A percentile compares a stretch with the other conserved stretches of the same genome.
These are phyloP conservation scores for Leishmania arabica DNA, from an alignment of 208 protist genomes.

Conservation along the genomic window DNA sequence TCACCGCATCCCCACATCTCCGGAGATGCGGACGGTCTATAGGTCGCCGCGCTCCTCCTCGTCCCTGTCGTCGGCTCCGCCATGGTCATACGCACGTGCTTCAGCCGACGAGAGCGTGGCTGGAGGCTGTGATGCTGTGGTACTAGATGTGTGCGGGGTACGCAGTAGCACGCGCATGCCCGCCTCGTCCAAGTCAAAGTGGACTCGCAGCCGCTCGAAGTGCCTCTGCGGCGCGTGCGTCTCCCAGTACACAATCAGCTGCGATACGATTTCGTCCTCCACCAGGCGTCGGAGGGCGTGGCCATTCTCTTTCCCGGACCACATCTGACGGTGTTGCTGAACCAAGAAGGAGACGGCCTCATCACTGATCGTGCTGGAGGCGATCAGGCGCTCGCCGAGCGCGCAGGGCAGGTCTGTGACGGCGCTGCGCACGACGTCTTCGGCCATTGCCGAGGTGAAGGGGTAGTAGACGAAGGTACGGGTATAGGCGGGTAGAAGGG, in stretches of 20 bases:
- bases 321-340: conserved; percentile 40
- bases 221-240: conserved; percentile 13
- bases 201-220: conserved; percentile 13
- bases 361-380: conserved; percentile 56
- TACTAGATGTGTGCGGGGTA: not conserved
- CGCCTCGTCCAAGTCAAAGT: conserved; percentile 31
- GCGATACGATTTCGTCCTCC: conserved; percentile 61
- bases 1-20: not conserved
- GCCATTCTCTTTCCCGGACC: conserved; percentile 70
- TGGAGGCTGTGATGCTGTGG: not conserved
- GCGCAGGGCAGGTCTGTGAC: conserved; percentile 56
- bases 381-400: conserved; percentile 27
- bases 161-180: conserved; percentile 22
- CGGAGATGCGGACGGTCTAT: not conserved
- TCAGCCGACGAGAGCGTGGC: not conserved
- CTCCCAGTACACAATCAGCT: conserved; percentile 52
- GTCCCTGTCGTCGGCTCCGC: not conserved
- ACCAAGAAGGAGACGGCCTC: conserved; percentile 63
- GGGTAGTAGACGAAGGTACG: conserved; percentile 64
- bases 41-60: conserved; percentile 2
- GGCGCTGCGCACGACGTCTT: conserved; percentile 51
- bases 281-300: conserved; percentile 61
- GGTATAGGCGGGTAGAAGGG: conserved; percentile 61
- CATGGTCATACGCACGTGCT: not conserved
- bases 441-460: conserved; percentile 46